A percentile compares a stretch with the other conserved stretches of the same genome.
Conservation (phyloP, 768 basidiomycete species). For the Phallus indusiatus region DNA sequence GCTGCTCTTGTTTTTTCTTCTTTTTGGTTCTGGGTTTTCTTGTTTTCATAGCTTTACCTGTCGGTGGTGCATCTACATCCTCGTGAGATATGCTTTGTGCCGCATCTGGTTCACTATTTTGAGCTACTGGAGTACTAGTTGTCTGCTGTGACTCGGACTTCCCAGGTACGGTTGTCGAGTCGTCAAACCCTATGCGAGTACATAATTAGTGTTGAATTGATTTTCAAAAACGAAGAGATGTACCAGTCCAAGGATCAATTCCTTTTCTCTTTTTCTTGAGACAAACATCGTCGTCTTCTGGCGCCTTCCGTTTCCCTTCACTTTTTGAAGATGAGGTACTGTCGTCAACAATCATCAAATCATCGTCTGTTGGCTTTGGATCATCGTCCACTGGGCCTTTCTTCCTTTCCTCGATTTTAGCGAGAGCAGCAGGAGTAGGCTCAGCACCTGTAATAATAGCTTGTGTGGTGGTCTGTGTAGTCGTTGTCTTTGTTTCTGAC, state of each 20-base stretch:
- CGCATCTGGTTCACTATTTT: neutral
- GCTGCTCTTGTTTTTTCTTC: conserved; percentile 30
- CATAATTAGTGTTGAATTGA: neutral
- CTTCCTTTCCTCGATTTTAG: conserved; percentile 44
- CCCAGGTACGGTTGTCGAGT: neutral
- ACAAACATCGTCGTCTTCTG: conserved; percentile 30
- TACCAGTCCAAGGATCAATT: conserved; percentile 3
- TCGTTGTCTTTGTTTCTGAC: conserved; percentile 13
- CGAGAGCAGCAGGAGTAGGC: conserved; percentile 1
- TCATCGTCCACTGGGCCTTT: conserved; percentile 49
- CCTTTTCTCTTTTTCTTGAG: conserved; percentile 25
- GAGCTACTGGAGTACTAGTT: neutral
- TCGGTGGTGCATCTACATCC: too few species aligned
- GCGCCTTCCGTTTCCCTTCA: conserved; percentile 34
- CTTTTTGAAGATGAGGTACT: conserved; percentile 12
- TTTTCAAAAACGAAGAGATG: neutral
- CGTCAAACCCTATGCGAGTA: conserved; percentile 6
- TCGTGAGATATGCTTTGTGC: neutral
- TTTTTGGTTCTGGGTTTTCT: conserved; percentile 14
- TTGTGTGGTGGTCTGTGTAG: conserved; percentile 12
- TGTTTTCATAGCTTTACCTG: neutral
- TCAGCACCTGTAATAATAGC: conserved; percentile 12
- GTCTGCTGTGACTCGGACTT: neutral
- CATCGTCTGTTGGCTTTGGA: neutral
- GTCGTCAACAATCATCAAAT: neutral